Base-by-base conservation (phyloP, 768 basidiomycete genomes). In the Hortiboletus flavorubellus region DNA sequence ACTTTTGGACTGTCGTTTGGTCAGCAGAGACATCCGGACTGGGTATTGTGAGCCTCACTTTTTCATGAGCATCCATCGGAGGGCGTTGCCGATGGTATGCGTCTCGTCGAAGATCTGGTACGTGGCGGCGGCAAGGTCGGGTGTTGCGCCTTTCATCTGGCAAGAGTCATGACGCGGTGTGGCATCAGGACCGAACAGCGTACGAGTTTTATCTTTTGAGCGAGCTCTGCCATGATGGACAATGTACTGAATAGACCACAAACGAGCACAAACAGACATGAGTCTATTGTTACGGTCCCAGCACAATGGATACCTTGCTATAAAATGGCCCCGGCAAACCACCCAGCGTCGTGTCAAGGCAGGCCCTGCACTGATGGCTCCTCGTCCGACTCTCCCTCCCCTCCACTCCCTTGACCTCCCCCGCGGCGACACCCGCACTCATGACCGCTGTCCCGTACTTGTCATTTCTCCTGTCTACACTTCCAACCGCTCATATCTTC, bases 21-120 rank as follows among this genome's bases (percentile, higher is more conserved):
- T 60, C 14, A 56, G 37, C 31, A 23, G 46, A 31, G 54, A 49
- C 43, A 41, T 37, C 39, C 21, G 9, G 46, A 46, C 31, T 3
- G 15, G 8, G 51, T 46, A 46, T 56, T 29, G 49, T 18, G 18
- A 34, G 14, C 65, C 87, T 52, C 62, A 98, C 97, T 99, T 96
- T 77, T 98, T 97, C 96, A 98, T 98, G 55, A 98, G 69, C 88
- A 98, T 98, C 94, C 94, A 99, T 35, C 96, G 76, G 38, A 98
- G 78, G 0, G 93, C 82, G 63, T 99, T 99, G 6, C 97, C 97
- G 29, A 98, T 83, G 1, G 96, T 98, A 72, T 99, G 96, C 2
- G 92, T 87, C 75, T 99, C 97, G 66, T 98, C 87, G 67, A 86
- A 78, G 44, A 98, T 87, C 68, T 90, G 91, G 74, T 86, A 99